Base-by-base conservation (phyloP, 805 yeast species). In the Candida maltosa region DNA sequence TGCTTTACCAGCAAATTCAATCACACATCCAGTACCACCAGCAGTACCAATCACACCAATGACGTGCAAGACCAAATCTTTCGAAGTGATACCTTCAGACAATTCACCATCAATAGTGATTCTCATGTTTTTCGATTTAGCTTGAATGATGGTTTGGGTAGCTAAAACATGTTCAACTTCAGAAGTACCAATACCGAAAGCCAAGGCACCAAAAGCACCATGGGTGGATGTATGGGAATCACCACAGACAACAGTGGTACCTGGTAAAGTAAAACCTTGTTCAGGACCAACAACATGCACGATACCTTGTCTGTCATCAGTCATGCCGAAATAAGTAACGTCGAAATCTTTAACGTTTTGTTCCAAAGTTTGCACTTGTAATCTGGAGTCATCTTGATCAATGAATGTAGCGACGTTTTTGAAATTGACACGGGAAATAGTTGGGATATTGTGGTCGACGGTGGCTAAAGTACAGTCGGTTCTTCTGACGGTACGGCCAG, bases 251-350 rank as follows among this genome's bases (percentile, higher is more conserved):
- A 93, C 96, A 4, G 98, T 93, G 34, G 97, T 88, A 51, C 98
- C 98, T 24, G 98, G 98, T 35, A 93, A 73, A 23, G 98, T 93
- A 69, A 93, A 93, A 34, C 97, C 98, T 67, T 93, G 97, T 62
- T 93, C 98, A 25, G 98, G 99, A 31, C 98, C 99, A 41, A 93
- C 95, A 48, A 93, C 87, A 62, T 93, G 99, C 37, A 93, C 98
- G 57, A 93, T 93, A 51, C 99, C 98, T 67, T 93, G 99, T 65
- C 97, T 81, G 44, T 74, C 74, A 65, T 91, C 97, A 40, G 80
- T 75, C 94, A 93, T 86, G 49, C 98, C 98, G 46, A 91, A 89
- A 58, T 82, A 93, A 10, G 96, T 83, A 25, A 93, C 83, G 51
- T 78, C 91, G 53, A 91, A 93, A 46, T 80, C 87, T 60, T 80